Conservation (phyloP, 2,329 filamentous ascomycete species). For the Grosmannia serpens region DNA sequence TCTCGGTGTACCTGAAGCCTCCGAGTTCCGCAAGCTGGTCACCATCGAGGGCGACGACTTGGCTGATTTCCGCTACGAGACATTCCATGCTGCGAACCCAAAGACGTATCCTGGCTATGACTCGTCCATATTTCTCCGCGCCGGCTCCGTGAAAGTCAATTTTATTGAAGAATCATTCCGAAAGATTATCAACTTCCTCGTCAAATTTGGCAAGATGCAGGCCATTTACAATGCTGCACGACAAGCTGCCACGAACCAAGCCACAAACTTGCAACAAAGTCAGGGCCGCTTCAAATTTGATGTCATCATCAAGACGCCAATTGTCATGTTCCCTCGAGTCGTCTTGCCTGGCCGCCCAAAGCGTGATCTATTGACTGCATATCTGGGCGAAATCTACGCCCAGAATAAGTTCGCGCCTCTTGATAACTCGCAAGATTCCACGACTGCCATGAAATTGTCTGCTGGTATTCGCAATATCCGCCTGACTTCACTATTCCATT, state of each 20-base stretch:
- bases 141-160: slow-evolving; percentile 92
- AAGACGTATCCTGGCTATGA: slow-evolving; percentile 87
- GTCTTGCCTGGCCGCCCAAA: slow-evolving; percentile 57
- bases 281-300: slow-evolving; percentile 90
- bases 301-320: slow-evolving; percentile 85
- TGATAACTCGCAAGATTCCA: slow-evolving; percentile 61
- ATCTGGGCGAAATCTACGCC: slow-evolving; percentile 93
- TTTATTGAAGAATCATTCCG: slow-evolving; percentile 95
- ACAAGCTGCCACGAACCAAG: slow-evolving; percentile 86
- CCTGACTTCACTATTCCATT: slow-evolving; percentile 82
- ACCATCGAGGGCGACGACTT: slow-evolving; percentile 93
- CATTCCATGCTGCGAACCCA: slow-evolving; percentile 62
- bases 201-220: slow-evolving; percentile 99
- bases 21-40: slow-evolving; percentile 72
- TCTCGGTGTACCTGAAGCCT: slow-evolving; percentile 70
- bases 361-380: slow-evolving; percentile 79
- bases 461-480: slow-evolving; percentile 87
- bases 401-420: slow-evolving; percentile 85
- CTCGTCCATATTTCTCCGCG: slow-evolving; percentile 78
- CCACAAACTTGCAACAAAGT: slow-evolving; percentile 83
- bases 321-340: slow-evolving; percentile 82
- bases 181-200: slow-evolving; percentile 93
- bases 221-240: slow-evolving; percentile 95
- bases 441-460: slow-evolving; percentile 78
- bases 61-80: slow-evolving; percentile 95